Evolutionary conservation across 2,329 filamentous ascomycete species (phyloP), one percentile per base, ranked within the genome.

Genomic region (Ophiocordyceps camponoti-saundersi): DNA sequence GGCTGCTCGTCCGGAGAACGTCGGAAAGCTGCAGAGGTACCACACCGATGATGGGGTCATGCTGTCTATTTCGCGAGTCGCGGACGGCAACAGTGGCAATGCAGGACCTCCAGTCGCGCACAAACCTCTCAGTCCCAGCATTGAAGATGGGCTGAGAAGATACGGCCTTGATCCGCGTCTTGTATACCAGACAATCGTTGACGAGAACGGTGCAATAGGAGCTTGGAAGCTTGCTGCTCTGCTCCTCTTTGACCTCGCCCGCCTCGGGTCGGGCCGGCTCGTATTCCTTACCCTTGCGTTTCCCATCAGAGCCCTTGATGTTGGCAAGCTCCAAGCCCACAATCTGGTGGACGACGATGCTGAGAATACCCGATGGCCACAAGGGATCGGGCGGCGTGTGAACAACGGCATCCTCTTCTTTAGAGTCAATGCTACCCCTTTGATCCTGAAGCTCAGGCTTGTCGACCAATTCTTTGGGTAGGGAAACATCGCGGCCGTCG

Each of bases 311-410:
- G 1, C 90, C 90, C 59, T 92, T 87, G 61, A 94, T 77, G 53
- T 95, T 90, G 49, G 85, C 80, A n/a, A 95, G 71, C 62, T 95
- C 88, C 10, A 98, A 73, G 50, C 92, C 94, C 53, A 95, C 89
- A 53, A 96, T 94, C 61, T 96, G 90, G 59, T 96, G 90, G 23
- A 96, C 74, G 42, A 96, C 74, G 36, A 96, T 65, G 55, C 82
- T 88, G 59, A 90, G 80, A 20, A 98, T 72, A 48, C 92, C 92
- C 54, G 84, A 93, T 1, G 90, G 92, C 87, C 88, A 96, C 7
- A 95, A 72, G n/a, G 90, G 90, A 60, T 96, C 90, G 0, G 90
- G 90, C 6, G 92, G 92, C 0, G 89, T 96, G 58, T 87, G 83
- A 42, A 84, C 77, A 3, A 94, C 86, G 2, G 86, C 87, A 58